phyloP scores from a whole-genome alignment of 2,329 filamentous ascomycete genomes.

The Plenodomus biglobosus region DNA sequence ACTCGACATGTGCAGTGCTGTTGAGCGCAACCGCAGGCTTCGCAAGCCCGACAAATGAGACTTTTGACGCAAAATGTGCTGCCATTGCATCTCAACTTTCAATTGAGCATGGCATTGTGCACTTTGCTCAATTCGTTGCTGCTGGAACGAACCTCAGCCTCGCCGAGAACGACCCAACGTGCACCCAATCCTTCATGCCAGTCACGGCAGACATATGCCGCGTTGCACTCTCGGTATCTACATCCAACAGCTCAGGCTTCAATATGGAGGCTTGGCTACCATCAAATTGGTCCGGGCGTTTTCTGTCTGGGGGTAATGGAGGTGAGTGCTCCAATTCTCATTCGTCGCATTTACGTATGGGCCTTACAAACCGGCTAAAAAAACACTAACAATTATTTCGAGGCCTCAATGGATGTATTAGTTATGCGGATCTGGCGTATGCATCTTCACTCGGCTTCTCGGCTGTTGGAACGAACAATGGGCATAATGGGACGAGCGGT shows the following conservation, averaged over 20 bases:
- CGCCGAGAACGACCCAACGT: conserved; percentile 46
- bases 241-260: conserved; percentile 45
- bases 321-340: too few relatives aligned
- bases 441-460: conserved; percentile 44
- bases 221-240: conserved; percentile 45
- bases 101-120: conserved; percentile 41
- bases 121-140: conserved; percentile 43
- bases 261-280: conserved; percentile 52
- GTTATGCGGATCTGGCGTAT: conserved; percentile 46
- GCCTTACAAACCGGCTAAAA: background rate
- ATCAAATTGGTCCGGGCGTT: conserved; percentile 45
- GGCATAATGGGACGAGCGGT: conserved; percentile 50
- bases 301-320: conserved; percentile 42
- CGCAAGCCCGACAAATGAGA: conserved; percentile 3
- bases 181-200: conserved; percentile 32
- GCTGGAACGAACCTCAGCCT: conserved; percentile 47
- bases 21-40: conserved; percentile 11
- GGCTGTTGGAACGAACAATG: conserved; percentile 46
- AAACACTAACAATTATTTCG: background rate
- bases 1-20: conserved; percentile 13
- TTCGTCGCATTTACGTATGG: too few relatives aligned
- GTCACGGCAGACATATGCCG: conserved; percentile 46
- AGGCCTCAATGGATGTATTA: conserved; percentile 41
- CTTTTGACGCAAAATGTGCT: conserved; percentile 26
- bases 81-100: conserved; percentile 34